phyloP scores from a whole-genome alignment of 1,139 yeast genomes.

The Lodderomyces metapsilosis region DNA sequence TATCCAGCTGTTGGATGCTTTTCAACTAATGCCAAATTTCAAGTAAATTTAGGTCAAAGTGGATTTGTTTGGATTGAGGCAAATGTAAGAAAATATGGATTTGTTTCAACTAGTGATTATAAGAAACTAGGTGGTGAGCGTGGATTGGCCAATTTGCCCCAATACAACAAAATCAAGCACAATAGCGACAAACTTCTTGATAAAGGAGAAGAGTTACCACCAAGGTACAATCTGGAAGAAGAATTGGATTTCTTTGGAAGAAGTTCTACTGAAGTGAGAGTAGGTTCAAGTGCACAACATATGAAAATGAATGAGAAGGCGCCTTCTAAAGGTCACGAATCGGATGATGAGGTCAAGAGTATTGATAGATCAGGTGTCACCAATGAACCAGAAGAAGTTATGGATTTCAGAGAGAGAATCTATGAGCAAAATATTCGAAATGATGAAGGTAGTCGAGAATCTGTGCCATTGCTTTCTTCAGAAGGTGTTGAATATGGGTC shows the following conservation, averaged over 20 bases:
- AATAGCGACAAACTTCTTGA: conserved; percentile 52
- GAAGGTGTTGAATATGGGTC: conserved; percentile 2
- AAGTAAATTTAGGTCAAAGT: conserved; percentile 83
- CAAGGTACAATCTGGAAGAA: conserved; percentile 55
- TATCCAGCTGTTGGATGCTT: conserved; percentile 89
- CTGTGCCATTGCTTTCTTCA: conserved; percentile 1
- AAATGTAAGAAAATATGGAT: conserved; percentile 88
- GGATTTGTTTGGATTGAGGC: conserved; percentile 97
- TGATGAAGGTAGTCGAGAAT: conserved; percentile 3
- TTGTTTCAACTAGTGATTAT: conserved; percentile 62
- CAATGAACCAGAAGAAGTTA: conserved; percentile 38
- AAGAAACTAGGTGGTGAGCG: conserved; percentile 42
- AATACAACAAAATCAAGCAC: conserved; percentile 27
- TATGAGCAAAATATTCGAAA: conserved; percentile 30
- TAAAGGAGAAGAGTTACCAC: conserved; percentile 74
- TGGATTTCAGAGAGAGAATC: conserved; percentile 38
- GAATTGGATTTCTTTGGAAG: conserved; percentile 67
- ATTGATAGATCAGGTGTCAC: conserved; percentile 24
- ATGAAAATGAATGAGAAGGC: conserved; percentile 13
- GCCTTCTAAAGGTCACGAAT: background rate
- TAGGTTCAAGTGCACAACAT: conserved; percentile 26
- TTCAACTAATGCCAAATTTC: conserved; percentile 68
- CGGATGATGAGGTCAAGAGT: conserved; percentile 16
- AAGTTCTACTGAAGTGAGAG: conserved; percentile 19
- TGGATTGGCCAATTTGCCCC: conserved; percentile 45